Conservation (phyloP, 2,329 filamentous ascomycete genomes). For the Anthostomella pinea region DNA sequence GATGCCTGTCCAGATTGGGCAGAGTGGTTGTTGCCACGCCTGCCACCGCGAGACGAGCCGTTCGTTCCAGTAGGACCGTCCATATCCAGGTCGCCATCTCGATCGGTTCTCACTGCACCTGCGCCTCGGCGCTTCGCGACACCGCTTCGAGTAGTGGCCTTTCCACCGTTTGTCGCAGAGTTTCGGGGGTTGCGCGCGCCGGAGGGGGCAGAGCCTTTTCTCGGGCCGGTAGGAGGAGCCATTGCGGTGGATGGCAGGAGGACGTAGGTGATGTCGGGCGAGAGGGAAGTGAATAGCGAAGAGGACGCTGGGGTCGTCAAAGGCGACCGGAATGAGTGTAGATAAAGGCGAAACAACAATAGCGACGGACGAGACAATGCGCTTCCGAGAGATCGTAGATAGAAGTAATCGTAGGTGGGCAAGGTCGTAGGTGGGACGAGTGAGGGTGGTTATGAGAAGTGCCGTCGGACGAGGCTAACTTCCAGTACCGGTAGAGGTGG, state of each 20-base stretch:
- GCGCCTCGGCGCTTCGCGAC: conserved; percentile 49
- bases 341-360: not conserved
- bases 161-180: conserved; percentile 12
- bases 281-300: not conserved
- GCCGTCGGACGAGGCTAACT: conserved; percentile 1
- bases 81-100: conserved; percentile 62
- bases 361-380: not conserved
- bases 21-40: conserved; percentile 19
- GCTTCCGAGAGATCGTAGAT: conserved; percentile 1
- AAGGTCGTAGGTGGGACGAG: not conserved
- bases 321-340: conserved; percentile 1
- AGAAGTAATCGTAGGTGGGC: not conserved
- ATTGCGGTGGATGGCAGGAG: conserved; percentile 12
- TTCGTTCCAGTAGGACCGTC: conserved; percentile 39
- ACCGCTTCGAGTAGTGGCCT: conserved; percentile 39
- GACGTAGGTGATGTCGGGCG: conserved; percentile 1
- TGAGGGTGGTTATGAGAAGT: not conserved
- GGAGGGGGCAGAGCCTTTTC: conserved; percentile 17
- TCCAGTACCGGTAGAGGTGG: not conserved
- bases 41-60: conserved; percentile 27
- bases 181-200: conserved; percentile 19
- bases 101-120: conserved; percentile 40
- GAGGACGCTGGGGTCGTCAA: conserved; percentile 1
- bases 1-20: conserved; percentile 13
- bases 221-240: conserved; percentile 24